A percentile compares a stretch with the other conserved stretches of the same genome.
Evolutionary conservation across 176 grass and related monocot genomes (phyloP).

Genomic region (Carex myosuroides): DNA sequence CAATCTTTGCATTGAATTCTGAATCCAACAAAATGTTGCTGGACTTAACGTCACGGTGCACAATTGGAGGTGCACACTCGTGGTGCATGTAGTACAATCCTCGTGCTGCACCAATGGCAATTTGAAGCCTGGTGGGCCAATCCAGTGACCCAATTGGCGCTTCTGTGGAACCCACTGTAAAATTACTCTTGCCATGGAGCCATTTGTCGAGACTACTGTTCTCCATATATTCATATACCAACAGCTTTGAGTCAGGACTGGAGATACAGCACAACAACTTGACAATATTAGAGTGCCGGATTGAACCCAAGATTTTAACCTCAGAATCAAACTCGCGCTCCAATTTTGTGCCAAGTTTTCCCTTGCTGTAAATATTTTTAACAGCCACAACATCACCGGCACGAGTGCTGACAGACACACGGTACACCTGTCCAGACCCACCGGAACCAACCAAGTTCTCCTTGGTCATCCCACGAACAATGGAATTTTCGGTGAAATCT

Average conservation of each 20-base stretch:
- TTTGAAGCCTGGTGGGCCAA: constrained; percentile 40
- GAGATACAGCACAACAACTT: constrained; percentile 50
- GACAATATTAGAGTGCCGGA: constrained; percentile 43
- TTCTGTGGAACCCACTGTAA: neutral
- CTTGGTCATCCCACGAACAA: constrained; percentile 40
- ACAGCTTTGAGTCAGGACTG: constrained; percentile 21
- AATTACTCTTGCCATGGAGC: constrained; percentile 18
- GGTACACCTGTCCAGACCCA: constrained; percentile 64
- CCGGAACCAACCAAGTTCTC: constrained; percentile 66
- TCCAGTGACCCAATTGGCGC: neutral
- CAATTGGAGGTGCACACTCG: constrained; percentile 22
- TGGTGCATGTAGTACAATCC: constrained; percentile 64
- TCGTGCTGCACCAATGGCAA: constrained; percentile 50
- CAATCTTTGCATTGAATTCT: constrained; percentile 42
- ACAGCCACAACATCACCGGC: constrained; percentile 26
- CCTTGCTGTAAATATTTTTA: constrained; percentile 33
- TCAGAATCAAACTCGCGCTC: constrained; percentile 46
- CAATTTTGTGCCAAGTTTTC: constrained; percentile 12
- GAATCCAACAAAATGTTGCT: constrained; percentile 68
- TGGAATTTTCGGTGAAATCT: constrained; percentile 43
- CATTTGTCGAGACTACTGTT: constrained; percentile 43
- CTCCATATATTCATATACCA: constrained; percentile 66
- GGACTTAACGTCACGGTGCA: constrained; percentile 75
- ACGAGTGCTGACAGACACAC: constrained; percentile 24
- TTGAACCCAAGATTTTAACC: constrained; percentile 39